Evolutionary conservation across 2,329 filamentous ascomycete genomes (phyloP).

Genomic region (Ceratocystis destructans): DNA sequence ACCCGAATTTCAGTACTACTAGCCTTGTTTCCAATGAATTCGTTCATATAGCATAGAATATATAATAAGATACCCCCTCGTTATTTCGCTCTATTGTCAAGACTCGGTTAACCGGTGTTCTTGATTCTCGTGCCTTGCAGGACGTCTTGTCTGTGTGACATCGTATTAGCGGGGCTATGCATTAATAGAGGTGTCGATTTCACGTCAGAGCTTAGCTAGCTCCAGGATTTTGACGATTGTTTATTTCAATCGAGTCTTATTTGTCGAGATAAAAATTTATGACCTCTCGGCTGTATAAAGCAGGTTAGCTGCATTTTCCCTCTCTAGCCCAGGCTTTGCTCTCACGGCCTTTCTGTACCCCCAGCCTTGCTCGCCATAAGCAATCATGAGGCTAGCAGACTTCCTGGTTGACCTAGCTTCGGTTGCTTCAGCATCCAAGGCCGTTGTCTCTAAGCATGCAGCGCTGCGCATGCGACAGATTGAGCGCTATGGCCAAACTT

Average conservation of each 20-base stretch:
- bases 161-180: constrained; percentile 1
- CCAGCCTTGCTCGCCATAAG: neutral
- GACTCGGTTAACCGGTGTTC: too few relatives aligned
- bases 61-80: neutral
- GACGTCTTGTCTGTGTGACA: neutral
- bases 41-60: neutral
- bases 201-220: neutral
- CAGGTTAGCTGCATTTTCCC: neutral
- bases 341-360: neutral
- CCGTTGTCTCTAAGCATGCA: constrained; percentile 50
- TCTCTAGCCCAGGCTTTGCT: neutral
- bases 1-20: too few relatives aligned
- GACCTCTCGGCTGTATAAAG: neutral
- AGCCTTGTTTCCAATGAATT: neutral
- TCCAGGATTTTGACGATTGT: neutral
- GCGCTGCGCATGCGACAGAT: constrained; percentile 43
- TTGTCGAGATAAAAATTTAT: neutral
- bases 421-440: constrained; percentile 54
- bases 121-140: neutral
- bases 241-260: neutral
- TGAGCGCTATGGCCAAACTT: constrained; percentile 36
- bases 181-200: neutral
- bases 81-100: neutral
- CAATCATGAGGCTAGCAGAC: constrained; percentile 47
- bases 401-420: constrained; percentile 55